Base-by-base conservation (phyloP, 1,139 yeast species). In the Taiozyma sp. region DNA sequence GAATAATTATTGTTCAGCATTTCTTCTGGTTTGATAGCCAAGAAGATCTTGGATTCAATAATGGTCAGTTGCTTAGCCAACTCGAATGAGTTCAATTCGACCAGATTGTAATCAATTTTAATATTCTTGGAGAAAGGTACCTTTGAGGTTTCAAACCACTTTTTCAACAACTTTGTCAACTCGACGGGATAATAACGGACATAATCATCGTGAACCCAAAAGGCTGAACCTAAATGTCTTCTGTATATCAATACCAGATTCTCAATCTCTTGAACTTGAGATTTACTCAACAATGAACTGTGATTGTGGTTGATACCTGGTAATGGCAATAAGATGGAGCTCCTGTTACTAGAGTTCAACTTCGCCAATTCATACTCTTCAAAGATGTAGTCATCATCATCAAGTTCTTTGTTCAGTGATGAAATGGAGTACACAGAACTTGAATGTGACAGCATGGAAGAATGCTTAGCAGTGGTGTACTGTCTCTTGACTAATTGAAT, bases 11-110 rank as follows among this genome's bases (percentile, higher is more conserved):
- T 86, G 62, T 87, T 85, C 52, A 88, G 69, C 48, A 90, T 71
- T 65, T 91, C 98, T 40, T 78, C 83, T 1, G 91, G 82, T 58
- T 77, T 77, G 52, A 90, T 80, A 3, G 79, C 67, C 56, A 88
- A 73, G 65, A 86, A 88, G 45, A 90, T 76, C 46, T 75, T 77
- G 8, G 88, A 82, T 67, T 91, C 97, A 59, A 91, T 79, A 40
- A 88, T 69, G 0, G 97, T 88, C 53, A 91, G 72, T 64, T 90
- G 97, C 62, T 85, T 85, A 3, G 97, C 97, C 45, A 88, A 71
- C 61, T 89, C 97, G 54, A 83, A 71, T 0, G 95, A 85, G 62
- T 88, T 89, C 60, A 85, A 77, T 56, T 87, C 93, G 28, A 84
- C 70, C 40, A 86, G 65, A 59, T 79, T 77, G 42, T 85, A 56